Evolutionary conservation across 345 rosid species (phyloP).

Genomic region (Salix koriyanagi): DNA sequence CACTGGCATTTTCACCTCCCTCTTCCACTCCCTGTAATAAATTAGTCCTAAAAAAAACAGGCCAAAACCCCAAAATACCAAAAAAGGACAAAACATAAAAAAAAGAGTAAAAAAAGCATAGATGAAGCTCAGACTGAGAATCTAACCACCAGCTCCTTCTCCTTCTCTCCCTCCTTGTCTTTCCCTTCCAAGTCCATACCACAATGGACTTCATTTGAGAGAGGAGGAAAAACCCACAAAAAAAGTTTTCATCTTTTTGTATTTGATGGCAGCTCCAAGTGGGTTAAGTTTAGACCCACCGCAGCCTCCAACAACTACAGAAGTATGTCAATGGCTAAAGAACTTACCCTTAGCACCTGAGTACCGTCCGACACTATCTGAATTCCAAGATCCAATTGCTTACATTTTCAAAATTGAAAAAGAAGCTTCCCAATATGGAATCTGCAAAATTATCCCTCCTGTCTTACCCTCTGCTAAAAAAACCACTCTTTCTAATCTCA

Average conservation of each 20-base stretch:
- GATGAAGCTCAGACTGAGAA: slow-evolving; percentile 10
- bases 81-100: not conserved
- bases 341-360: slow-evolving; percentile 89
- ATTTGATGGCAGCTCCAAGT: slow-evolving; percentile 43
- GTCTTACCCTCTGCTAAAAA: slow-evolving; percentile 63
- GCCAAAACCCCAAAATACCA: not conserved
- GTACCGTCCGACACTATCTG: slow-evolving; percentile 72
- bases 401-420: slow-evolving; percentile 96
- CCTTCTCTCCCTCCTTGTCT: not conserved
- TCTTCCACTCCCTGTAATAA: not conserved
- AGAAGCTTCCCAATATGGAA: slow-evolving; percentile 88
- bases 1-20: slow-evolving; percentile 3
- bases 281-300: slow-evolving; percentile 37
- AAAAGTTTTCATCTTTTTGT: not conserved
- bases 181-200: not conserved
- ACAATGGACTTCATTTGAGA: slow-evolving; percentile 33
- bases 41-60: slow-evolving; percentile 13
- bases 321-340: slow-evolving; percentile 84
- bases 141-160: slow-evolving; percentile 11
- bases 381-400: slow-evolving; percentile 99
- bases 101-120: not conserved
- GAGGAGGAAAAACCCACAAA: not conserved
- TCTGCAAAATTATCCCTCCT: slow-evolving; percentile 97
- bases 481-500: slow-evolving; percentile 63
- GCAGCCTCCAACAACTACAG: slow-evolving; percentile 24